Evolutionary conservation across 1,139 yeast species (phyloP).

Genomic region (Debaryomyces robertsiae): DNA sequence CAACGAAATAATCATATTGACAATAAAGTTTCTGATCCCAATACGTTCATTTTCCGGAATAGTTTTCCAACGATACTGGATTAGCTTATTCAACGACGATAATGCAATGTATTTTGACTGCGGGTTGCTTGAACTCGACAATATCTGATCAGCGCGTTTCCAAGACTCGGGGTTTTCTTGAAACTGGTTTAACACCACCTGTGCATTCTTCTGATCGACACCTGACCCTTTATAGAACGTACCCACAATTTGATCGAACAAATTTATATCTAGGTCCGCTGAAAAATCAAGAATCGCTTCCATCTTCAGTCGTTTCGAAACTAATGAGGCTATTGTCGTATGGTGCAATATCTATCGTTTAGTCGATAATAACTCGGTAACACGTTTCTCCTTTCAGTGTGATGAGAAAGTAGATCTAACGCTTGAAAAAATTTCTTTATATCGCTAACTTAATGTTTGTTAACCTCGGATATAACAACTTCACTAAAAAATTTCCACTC

Average conservation of each 20-base stretch:
- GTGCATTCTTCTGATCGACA: constrained; percentile 80
- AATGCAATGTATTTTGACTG: constrained; percentile 93
- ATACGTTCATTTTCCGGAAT: constrained; percentile 82
- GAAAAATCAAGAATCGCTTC: constrained; percentile 87
- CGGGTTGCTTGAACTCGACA: constrained; percentile 75
- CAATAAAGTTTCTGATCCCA: constrained; percentile 89
- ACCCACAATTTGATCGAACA: constrained; percentile 83
- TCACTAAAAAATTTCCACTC: no score
- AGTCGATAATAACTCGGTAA: no score
- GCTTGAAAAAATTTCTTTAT: constrained; percentile 2
- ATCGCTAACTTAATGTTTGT: constrained; percentile 6
- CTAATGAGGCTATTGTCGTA: background rate
- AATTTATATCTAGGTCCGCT: constrained; percentile 73
- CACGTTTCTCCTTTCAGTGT: constrained; percentile 6
- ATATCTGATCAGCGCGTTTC: constrained; percentile 89
- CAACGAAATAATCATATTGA: constrained; percentile 88
- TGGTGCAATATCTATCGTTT: background rate
- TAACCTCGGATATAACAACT: constrained; percentile 1
- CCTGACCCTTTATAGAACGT: constrained; percentile 88
- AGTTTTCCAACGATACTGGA: constrained; percentile 91
- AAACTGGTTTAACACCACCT: constrained; percentile 77
- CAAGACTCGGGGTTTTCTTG: constrained; percentile 96
- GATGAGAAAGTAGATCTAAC: constrained; percentile 7
- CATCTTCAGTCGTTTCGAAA: constrained; percentile 45
- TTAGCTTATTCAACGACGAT: constrained; percentile 84